Base-by-base conservation (phyloP, 73 alveolate species). In the Breviolum minutum region DNA sequence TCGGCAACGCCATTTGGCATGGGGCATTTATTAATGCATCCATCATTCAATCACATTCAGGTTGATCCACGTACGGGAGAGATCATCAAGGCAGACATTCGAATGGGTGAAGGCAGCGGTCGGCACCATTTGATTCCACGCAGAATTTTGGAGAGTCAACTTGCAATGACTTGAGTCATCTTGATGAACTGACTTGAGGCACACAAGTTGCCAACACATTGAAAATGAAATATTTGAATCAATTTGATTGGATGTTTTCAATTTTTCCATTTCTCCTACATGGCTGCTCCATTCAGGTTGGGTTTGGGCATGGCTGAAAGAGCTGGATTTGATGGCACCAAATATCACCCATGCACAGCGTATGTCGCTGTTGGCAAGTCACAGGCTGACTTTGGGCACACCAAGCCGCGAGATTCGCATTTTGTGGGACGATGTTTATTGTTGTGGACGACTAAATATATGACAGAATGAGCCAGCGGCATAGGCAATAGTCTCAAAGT, bases 261-360 rank as follows among this genome's bases (percentile, higher is more conserved):
- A 6, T 79, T 2, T 29, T 79, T 61, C 6, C 63, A 40, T 40
- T 40, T 40, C 54, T 40, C 5, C 54, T 40, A 40, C 54, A 40
- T 40, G 54, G 54, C 54, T 40, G 54, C 54, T 40, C 54, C 54
- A 40, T 17, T 12, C 62, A 90, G 96, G 96, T 17, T 90, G 96
- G 96, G 96, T 90, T n/a, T 90, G 96, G 96, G 96, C 96, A 12
- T 90, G 96, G 96, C 96, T 90, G 20, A 20, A 74, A 29, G 96
- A 90, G 87, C 87, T 90, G 40, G 96, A 90, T 27, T 54, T 90
- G 74, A 29, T 90, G 74, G 87, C 96, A 22, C 87, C 96, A 70
- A 90, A 90, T 73, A 63, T 77, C 40, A 90, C 96, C 17, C 96
- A 71, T 20, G 87, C 79, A 63, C 63, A 90, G 66, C 96, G 96